Evolutionary conservation across 148 eudicot genomes (phyloP).

Genomic region (Cornus kousa): DNA sequence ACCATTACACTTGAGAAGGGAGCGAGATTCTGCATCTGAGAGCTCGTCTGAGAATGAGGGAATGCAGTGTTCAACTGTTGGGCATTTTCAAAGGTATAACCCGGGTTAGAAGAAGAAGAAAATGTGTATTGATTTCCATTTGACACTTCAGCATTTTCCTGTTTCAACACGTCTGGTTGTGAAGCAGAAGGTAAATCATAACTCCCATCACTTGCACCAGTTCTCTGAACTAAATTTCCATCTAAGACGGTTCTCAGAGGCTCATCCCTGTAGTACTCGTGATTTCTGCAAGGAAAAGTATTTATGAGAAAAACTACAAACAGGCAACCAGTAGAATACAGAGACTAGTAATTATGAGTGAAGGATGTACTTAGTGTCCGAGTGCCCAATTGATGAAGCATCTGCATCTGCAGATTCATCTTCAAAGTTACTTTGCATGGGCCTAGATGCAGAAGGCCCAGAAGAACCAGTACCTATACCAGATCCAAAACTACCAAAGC

Average conservation of each 20-base stretch:
- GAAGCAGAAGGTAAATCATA: conserved; percentile 67
- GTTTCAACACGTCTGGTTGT: conserved; percentile 60
- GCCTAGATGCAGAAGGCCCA: conserved; percentile 47
- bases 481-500: conserved; percentile 93
- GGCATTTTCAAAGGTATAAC: conserved; percentile 64
- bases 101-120: conserved; percentile 58
- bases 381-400: conserved; percentile 48
- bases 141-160: conserved; percentile 49
- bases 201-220: conserved; percentile 40
- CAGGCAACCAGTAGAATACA: background rate
- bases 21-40: conserved; percentile 75
- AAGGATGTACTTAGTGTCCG: conserved; percentile 56
- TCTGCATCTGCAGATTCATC: conserved; percentile 51
- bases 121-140: conserved; percentile 68
- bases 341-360: background rate
- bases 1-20: conserved; percentile 66
- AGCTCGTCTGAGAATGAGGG: conserved; percentile 51
- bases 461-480: conserved; percentile 45
- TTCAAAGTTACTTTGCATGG: conserved; percentile 37
- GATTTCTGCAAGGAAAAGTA: conserved; percentile 42
- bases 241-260: conserved; percentile 58
- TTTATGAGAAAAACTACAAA: conserved; percentile 10
- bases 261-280: conserved; percentile 76
- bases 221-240: conserved; percentile 55
- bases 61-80: conserved; percentile 60